Evolutionary conservation across 768 basidiomycete species (phyloP), one percentile per base, ranked within the genome.

Genomic region (Rhodocollybia butyracea): DNA sequence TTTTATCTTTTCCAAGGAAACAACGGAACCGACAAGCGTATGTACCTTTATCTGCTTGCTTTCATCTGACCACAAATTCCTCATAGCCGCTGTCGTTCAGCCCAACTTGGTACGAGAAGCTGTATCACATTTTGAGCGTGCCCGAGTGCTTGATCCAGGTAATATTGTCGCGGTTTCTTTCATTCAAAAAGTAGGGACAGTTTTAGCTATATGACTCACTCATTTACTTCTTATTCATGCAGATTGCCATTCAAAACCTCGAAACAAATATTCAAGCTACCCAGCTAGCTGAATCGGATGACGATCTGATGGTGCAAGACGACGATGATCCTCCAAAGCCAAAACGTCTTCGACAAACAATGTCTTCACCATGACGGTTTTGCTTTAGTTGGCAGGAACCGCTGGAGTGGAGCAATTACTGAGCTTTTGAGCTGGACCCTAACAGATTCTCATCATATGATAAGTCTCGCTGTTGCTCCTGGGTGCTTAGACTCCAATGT

Each of bases 61-160:
- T 12, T 8, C 21, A 45, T 15, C 24, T 34, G 34, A 2, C 10
- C 27, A 32, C 5, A 32, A 3, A 26, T 41, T 22, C 51, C 46
- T 42, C 57, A 46, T 29, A 40, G 48, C 51, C 43, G 43, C 22
- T 36, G 51, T 54, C 12, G 70, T 69, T 55, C 71, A 80, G 60
- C 57, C 62, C 5, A 61, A 58, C 47, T 62, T 77, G 46, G 55
- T 84, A 1, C 74, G 81, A 57, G 74, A 84, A 56, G 82, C 89
- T 38, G 82, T 81, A 63, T 71, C 79, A 13, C 85, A 87, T 65
- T 74, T 92, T 24, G 82, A 86, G 60, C 84, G 83, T 42, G 84
- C 86, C 38, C 77, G 73, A 59, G 62, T 67, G 3, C 66, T 91
- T 34, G 87, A 91, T 61, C 77, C 82, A 7, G 72, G 77, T 21